Evolutionary conservation across 805 yeast genomes (phyloP), one percentile per base, ranked within the genome.

Genomic region (Brettanomyces sp.): DNA sequence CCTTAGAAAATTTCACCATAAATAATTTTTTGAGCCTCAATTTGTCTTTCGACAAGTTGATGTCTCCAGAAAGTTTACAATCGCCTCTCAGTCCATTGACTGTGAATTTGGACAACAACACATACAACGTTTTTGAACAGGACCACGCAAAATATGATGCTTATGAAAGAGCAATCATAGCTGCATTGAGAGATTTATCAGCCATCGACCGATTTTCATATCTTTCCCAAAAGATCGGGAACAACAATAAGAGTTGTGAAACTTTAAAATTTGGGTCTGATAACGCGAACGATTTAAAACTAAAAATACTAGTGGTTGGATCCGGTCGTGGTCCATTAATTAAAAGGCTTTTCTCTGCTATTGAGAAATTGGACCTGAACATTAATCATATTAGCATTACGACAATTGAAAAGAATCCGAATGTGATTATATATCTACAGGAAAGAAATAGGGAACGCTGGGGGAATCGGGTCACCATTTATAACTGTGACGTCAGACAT

Each of bases 241-340:
- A 9, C 32, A 28, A 9, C 7, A 28, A 28, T 28, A 9, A 9
- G 11, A 28, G 32, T 9, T 28, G 32, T 28, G 58, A 54, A 3
- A 36, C 50, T 22, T 38, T 50, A 13, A 54, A 56, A 4, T 53
- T 52, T 38, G 13, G 23, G 7, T 23, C 8, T 4, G n/a, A 25
- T 7, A 28, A 13, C 22, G 12, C 33, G 3, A 18, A 21, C n/a
- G 23, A 18, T 4, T n/a, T 21, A n/a, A 18, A 7, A 23, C 50
- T 71, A 25, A 64, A 65, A 9, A 64, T 85, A 7, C 70, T 84
- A 4, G 73, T 90, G 2, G 79, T 84, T 3, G 97, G 97, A 0
- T 93, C 96, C 0, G 97, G 97, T 1, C 67, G 88, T 40, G 97
- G 97, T 1, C 90, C 91, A 0, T 63, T 90, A 28, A 79, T 89